Evolutionary conservation across 2,329 filamentous ascomycete genomes (phyloP), one percentile per base, ranked within the genome.

Genomic region (Blastomyces emzantsi): DNA sequence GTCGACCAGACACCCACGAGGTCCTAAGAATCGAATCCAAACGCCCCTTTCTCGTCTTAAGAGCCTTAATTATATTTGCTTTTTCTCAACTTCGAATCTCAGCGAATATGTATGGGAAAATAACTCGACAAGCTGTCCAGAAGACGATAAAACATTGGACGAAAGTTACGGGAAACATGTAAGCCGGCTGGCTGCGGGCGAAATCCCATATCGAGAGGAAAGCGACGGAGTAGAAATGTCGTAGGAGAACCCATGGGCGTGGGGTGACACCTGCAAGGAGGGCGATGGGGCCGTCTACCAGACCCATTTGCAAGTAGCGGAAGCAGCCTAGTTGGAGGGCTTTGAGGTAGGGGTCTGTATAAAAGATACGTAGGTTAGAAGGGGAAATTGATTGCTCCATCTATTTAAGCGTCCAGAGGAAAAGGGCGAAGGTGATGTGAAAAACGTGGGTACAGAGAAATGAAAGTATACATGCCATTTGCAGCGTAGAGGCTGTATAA

Each of bases 201-300:
- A 87, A 76, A 54, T 87, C 76, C 88, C 90, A 95, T 68, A 97
- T 91, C 33, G 88, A 87, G 68, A 96, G 84, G 69, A 97, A 86
- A 2, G 94, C 94, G 41, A 99, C 94, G 36, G 87, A 85, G 78
- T 97, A 99, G 80, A 99, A 99, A 77, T 99, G 94, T 74, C 89
- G 90, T 69, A 94, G 87, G 49, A 99, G 85, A 49, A 92, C 83
- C 61, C 87, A 76, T 0, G 94, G 94, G 62, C 87, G 84, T 60
- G 87, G 84, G 68, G 96, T 87, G 64, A 97, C 83, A 17, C 92
- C 94, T 0, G 85, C 90, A 9, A 99, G 81, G 65, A 99, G 80
- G 39, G 90, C 89, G 56, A 89, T 86, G 2, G 94, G 94, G 43
- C 89, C 91, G 66, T 90, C 85, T 28, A 91, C 84, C 58, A 87